Percentiles rank a stretch among this genome's conserved stretches.
phyloP scores from a whole-genome alignment of 2,329 filamentous ascomycete species.

The Blastomyces gilchristii region DNA sequence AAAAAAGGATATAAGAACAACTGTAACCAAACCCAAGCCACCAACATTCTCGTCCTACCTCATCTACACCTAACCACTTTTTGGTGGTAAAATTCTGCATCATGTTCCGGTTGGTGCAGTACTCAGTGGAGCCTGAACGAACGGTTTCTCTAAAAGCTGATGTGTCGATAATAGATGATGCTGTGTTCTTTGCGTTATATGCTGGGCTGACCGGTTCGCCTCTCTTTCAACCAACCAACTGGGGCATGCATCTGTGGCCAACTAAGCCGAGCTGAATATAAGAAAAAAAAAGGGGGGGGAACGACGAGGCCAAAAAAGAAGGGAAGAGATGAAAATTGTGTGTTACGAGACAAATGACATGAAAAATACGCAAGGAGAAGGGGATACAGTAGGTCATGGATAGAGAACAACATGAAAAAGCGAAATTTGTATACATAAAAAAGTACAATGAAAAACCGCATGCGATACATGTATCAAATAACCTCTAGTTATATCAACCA shows the following conservation, averaged over 20 bases:
- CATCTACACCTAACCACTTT: background rate
- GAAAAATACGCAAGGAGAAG: background rate
- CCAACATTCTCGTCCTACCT: background rate
- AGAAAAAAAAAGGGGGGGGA: too few species aligned
- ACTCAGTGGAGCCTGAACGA: background rate
- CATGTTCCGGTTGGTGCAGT: background rate
- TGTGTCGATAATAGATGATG: background rate
- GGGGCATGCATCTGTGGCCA: background rate
- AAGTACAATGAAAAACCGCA: background rate
- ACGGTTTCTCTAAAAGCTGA: background rate
- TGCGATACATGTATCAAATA: slow-evolving; percentile 1
- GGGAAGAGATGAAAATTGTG: background rate
- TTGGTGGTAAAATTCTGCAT: background rate
- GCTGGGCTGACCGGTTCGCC: background rate
- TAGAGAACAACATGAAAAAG: background rate
- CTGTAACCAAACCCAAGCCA: background rate
- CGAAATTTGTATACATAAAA: background rate
- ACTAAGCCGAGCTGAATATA: background rate
- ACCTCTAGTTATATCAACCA: slow-evolving; percentile 1
- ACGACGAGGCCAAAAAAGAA: too few species aligned
- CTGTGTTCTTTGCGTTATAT: background rate
- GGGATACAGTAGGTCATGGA: background rate
- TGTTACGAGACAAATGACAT: background rate
- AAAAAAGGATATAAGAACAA: background rate
- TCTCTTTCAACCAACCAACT: background rate